phyloP scores from a whole-genome alignment of 352 stramenopile genomes.

The Phytophthora sp. region DNA sequence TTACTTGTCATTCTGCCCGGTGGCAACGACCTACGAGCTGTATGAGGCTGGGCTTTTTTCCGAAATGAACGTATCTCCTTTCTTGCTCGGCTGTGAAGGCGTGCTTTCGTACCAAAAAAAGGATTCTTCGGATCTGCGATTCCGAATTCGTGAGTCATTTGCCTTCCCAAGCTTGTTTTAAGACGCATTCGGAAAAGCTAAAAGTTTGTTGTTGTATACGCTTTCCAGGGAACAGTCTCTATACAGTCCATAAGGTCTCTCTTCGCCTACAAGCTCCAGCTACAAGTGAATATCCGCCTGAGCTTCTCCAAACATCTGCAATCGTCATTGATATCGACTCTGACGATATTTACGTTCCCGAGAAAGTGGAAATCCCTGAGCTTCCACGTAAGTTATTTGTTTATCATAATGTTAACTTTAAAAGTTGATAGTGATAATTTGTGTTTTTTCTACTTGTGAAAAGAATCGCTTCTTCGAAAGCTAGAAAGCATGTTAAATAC shows the following conservation, averaged over 20 bases:
- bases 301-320: constrained; percentile 54
- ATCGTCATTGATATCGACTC: constrained; percentile 73
- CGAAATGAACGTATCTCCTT: constrained; percentile 33
- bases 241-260: constrained; percentile 65
- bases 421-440: too few relatives aligned
- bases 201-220: constrained; percentile 6
- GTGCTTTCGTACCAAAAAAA: constrained; percentile 55
- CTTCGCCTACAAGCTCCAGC: constrained; percentile 43
- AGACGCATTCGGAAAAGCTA: background rate
- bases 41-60: constrained; percentile 45
- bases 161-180: too few relatives aligned
- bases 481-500: constrained; percentile 54
- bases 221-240: constrained; percentile 67
- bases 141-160: constrained; percentile 59
- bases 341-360: constrained; percentile 72
- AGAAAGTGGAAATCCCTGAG: constrained; percentile 68
- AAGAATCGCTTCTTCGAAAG: constrained; percentile 60
- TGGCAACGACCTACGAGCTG: constrained; percentile 42
- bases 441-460: background rate
- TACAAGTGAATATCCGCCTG: constrained; percentile 39
- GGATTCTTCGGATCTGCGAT: constrained; percentile 56
- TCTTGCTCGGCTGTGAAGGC: constrained; percentile 65
- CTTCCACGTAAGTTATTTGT: constrained; percentile 55
- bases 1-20: constrained; percentile 61
- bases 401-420: too few relatives aligned